phyloP scores from a whole-genome alignment of 148 eudicot species.

The Oxyria digyna region DNA sequence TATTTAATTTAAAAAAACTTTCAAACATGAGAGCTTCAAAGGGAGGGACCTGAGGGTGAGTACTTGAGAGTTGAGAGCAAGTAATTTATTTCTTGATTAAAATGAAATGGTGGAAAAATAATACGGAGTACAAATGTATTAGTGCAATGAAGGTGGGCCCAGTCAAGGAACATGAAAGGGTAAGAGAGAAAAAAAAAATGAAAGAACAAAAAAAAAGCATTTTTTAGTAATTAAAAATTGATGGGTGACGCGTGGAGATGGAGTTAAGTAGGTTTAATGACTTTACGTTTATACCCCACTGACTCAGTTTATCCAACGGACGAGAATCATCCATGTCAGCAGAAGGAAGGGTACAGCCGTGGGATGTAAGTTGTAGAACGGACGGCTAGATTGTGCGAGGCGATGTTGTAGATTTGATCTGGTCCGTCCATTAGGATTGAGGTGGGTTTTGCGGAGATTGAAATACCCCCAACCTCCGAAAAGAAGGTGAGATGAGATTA shows the following conservation, averaged over 20 bases:
- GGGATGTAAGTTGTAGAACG: neutral
- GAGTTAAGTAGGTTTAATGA: constrained; percentile 10
- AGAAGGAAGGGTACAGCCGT: neutral
- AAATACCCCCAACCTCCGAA: constrained; percentile 15
- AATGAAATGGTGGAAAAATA: neutral
- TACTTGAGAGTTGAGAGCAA: neutral
- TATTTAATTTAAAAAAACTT: neutral
- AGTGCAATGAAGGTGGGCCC: constrained; percentile 9
- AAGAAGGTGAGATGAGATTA: constrained; percentile 18
- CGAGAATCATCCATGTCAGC: neutral
- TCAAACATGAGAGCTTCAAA: neutral
- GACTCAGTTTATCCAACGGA: constrained; percentile 2
- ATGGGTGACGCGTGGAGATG: constrained; percentile 9
- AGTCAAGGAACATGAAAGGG: constrained; percentile 5
- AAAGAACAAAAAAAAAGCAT: neutral
- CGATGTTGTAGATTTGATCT: constrained; percentile 24
- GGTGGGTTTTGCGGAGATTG: constrained; percentile 36
- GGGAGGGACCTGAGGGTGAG: neutral
- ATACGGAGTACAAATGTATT: neutral
- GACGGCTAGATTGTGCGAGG: constrained; percentile 28
- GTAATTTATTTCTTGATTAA: neutral
- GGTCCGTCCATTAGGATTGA: constrained; percentile 34
- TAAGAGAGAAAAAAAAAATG: neutral
- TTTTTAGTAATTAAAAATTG: neutral
- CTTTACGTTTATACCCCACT: constrained; percentile 3